Percentiles rank a stretch among this genome's conserved stretches.
Conservation (phyloP, 495 filamentous ascomycete species). For the Xylaria longipes region DNA sequence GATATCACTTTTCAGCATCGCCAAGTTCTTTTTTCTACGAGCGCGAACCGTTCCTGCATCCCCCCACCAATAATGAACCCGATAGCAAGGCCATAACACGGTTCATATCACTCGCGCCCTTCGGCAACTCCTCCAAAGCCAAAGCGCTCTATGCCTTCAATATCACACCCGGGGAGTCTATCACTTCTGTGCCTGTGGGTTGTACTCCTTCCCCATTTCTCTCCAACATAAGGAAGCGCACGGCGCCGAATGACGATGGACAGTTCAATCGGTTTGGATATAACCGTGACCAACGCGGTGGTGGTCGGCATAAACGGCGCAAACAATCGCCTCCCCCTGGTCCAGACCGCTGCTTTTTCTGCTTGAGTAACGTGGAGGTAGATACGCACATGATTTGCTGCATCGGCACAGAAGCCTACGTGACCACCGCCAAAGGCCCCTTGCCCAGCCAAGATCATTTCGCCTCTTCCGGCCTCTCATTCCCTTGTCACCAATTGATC, state of each 20-base stretch:
- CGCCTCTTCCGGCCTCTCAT: conserved; percentile 62
- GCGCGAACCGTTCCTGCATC: conserved; percentile 89
- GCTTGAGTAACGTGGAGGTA: conserved; percentile 80
- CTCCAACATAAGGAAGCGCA: conserved; percentile 63
- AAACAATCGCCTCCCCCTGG: conserved; percentile 63
- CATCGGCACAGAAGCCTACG: conserved; percentile 82
- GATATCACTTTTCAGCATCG: conserved; percentile 85
- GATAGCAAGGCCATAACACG: conserved; percentile 71
- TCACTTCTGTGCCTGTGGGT: conserved; percentile 65
- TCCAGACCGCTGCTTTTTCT: conserved; percentile 91
- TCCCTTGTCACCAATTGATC: conserved; percentile 88
- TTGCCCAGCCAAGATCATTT: conserved; percentile 73
- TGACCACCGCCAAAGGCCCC: conserved; percentile 92
- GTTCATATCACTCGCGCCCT: conserved; percentile 85
- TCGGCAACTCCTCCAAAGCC: conserved; percentile 71
- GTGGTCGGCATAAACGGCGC: conserved; percentile 63
- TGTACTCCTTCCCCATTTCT: conserved; percentile 74
- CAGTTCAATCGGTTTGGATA: conserved; percentile 69
- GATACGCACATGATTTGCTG: conserved; percentile 87
- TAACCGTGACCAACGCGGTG: conserved; percentile 60
- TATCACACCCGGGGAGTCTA: conserved; percentile 65
- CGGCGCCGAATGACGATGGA: conserved; percentile 60
- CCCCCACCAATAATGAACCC: conserved; percentile 34
- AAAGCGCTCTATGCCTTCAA: conserved; percentile 93
- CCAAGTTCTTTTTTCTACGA: conserved; percentile 73